Evolutionary conservation across 2,329 filamentous ascomycete species (phyloP), one percentile per base, ranked within the genome.

Genomic region (Botryotinia narcissicola): DNA sequence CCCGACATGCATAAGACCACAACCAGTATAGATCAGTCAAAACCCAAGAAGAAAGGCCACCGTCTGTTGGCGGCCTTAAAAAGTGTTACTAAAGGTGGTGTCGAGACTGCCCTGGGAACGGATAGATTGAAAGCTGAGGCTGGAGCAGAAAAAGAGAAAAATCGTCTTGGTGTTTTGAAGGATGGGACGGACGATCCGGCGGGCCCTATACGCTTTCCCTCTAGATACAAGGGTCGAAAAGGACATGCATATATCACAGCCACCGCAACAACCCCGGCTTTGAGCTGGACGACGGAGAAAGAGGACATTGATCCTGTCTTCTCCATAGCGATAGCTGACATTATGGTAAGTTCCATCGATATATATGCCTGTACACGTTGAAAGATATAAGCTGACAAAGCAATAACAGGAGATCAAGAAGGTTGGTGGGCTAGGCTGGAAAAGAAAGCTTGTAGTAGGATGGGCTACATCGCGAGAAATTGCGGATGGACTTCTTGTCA

Each of bases 371-470:
- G 54, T 20, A 29, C 16, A 25, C 57, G 14, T 25, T 12, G 10
- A 57, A 32, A 60, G 37, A 14, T 14, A 40, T 29, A 46, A 5
- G 32, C 64, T 66, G 29, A 74, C 72, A 54, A 62, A 35, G 40
- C 29, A 2, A 16, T 5, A 60, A 44, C 59, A 78, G 69, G 92
- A 95, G 81, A 80, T 97, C 71, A 92, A 90, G 81, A 97, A 97
- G 83, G 84, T 95, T 2, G 93, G 93, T 7, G 93, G 93, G 0
- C 85, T 95, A 51, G 93, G 93, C 0, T 97, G 93, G 93, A 97
- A 96, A 83, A 90, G 90, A 1, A 95, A 94, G 84, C 83, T 96
- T 68, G 87, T 96, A 2, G 92, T 96, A 0, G 93, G 93, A 0
- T 94, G 93, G 92, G 90, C 92, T 0, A 86, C 93, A 78, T 88